A percentile compares a stretch with the other conserved stretches of the same genome.
phyloP scores from a whole-genome alignment of 805 yeast genomes.

The Yarrowia osloensis region DNA sequence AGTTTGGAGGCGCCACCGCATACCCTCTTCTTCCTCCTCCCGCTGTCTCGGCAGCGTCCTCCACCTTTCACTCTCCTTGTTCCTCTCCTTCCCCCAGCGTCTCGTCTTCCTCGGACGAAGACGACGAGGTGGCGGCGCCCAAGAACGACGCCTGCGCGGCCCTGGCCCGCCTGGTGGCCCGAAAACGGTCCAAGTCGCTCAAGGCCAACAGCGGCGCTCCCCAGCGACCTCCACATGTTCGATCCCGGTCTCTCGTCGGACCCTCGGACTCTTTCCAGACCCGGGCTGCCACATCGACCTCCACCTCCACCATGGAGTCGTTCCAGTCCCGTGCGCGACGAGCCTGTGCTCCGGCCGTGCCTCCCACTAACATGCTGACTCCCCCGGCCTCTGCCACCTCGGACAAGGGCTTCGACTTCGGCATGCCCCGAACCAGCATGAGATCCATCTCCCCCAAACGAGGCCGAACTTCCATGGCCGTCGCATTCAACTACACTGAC shows the following conservation, averaged over 20 bases:
- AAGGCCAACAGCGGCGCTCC: not conserved
- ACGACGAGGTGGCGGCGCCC: not conserved
- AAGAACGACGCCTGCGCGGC: constrained; percentile 30
- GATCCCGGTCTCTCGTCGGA: constrained; percentile 9
- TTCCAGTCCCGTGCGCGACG: constrained; percentile 23
- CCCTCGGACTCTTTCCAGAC: not conserved
- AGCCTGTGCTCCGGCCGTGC: not conserved
- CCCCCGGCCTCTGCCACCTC: constrained; percentile 12
- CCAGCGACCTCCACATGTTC: constrained; percentile 6
- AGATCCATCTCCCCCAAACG: constrained; percentile 28
- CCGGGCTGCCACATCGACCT: not conserved
- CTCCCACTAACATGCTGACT: constrained; percentile 2
- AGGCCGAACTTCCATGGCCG: constrained; percentile 28
- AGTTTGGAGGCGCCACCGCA: not conserved
- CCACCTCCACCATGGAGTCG: constrained; percentile 18
- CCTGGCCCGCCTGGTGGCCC: constrained; percentile 28
- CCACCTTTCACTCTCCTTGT: not conserved
- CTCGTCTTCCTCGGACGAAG: not conserved
- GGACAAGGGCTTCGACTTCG: constrained; percentile 17
- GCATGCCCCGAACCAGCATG: constrained; percentile 12
- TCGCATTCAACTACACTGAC: constrained; percentile 27
- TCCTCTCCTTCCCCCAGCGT: constrained; percentile 10
- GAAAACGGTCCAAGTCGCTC: constrained; percentile 27
- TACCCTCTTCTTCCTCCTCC: constrained; percentile 9
- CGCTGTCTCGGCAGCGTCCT: not conserved